Evolutionary conservation across 83 land plant species (phyloP).

Genomic region (Picea mariana): DNA sequence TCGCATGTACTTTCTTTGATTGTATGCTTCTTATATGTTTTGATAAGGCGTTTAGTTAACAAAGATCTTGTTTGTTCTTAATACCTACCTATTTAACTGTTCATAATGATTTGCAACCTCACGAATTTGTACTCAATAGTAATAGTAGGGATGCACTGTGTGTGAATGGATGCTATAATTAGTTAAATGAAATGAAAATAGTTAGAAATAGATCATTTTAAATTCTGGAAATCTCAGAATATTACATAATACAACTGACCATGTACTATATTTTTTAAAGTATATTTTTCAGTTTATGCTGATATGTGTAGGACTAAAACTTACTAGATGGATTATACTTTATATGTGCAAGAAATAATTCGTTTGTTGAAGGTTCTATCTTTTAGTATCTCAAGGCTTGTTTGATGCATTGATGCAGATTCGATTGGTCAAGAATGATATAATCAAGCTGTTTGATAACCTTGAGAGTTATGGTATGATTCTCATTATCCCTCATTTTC

Average conservation of each 20-base stretch:
- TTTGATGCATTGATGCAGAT: slow-evolving; percentile 36
- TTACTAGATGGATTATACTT: neutral
- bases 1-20: neutral
- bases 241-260: neutral
- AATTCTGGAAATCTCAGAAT: no score
- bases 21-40: neutral
- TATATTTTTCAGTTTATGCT: neutral
- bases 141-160: neutral
- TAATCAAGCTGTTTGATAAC: slow-evolving; percentile 63
- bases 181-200: neutral
- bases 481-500: neutral
- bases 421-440: slow-evolving; percentile 41
- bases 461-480: slow-evolving; percentile 60
- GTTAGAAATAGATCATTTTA: neutral
- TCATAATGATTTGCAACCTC: no score
- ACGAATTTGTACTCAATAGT: neutral
- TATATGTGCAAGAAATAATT: neutral
- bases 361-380: neutral
- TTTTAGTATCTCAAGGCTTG: neutral
- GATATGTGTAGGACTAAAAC: neutral
- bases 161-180: neutral
- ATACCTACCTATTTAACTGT: no score
- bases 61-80: neutral
- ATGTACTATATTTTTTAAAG: neutral
- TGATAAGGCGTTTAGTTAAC: neutral